Evolutionary conservation across 306 rosid species (phyloP), one percentile per base, ranked within the genome.

Genomic region (Geum urbanum): DNA sequence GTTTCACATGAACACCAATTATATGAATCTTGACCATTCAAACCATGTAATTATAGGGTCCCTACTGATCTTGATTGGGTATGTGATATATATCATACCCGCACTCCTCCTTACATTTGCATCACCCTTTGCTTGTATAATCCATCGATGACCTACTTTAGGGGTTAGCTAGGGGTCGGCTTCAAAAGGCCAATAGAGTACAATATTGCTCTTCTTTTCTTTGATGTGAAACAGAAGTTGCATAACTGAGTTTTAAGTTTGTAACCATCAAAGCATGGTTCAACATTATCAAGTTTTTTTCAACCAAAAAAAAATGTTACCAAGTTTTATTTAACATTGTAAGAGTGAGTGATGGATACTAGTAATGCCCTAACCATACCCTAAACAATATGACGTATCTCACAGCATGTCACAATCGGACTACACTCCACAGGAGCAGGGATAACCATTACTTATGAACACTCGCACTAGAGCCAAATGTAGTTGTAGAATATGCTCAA

Each of bases 11-110:
- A 78, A 77, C 50, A 73, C 54, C 72, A 86, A 89, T 92, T 54
- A 92, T 92, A 75, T 87, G 89, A 54, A 86, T 76, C 89, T 92
- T 92, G 92, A 92, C 96, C 96, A 37, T 92, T 92, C 95, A 89
- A 92, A 86, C 73, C 7, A 10, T 8, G 76, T 76, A 81, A 53
- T 7, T n/a, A 14, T 14, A 5, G 67, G 85, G 87, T 61, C 88
- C 88, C 83, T 32, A 77, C 71, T 53, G 16, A 74, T 75, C n/a
- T 69, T 37, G 32, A 49, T 62, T 59, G 59, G 48, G 62, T 48
- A 35, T 44, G 67, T 72, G 66, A 66, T 60, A 6, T 15, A 13
- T 35, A 6, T 57, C 63, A 49, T 51, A 51, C 73, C 72, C 84
- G 72, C 41, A 75, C 66, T 76, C 80, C 85, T 51, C 76, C 84